These are phyloP conservation scores for Monosporascus sp. DNA, from an alignment of 2,329 filamentous ascomycete species.

Conservation along the genomic window DNA sequence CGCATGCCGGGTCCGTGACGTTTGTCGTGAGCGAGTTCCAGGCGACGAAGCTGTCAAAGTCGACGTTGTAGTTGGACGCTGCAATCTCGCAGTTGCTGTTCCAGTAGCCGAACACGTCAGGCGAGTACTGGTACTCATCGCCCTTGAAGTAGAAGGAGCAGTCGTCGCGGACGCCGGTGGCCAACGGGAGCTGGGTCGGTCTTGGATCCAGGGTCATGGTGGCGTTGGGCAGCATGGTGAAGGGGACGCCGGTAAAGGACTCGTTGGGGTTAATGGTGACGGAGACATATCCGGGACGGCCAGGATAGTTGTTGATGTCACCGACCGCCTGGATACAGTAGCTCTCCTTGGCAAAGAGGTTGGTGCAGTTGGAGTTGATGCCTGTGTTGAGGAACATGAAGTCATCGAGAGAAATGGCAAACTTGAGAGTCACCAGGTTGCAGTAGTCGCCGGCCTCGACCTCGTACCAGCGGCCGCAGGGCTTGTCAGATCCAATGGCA, in stretches of 20 bases:
- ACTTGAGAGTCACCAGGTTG: slow-evolving; percentile 24
- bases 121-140: slow-evolving; percentile 9
- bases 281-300: slow-evolving; percentile 1
- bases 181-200: slow-evolving; percentile 8
- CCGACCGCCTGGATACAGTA: slow-evolving; percentile 31
- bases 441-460: slow-evolving; percentile 29
- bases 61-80: not conserved
- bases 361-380: slow-evolving; percentile 29
- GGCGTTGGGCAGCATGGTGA: slow-evolving; percentile 1
- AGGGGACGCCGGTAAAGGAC: slow-evolving; percentile 1
- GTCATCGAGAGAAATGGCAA: slow-evolving; percentile 25
- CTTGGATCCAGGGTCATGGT: not conserved
- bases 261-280: slow-evolving; percentile 4
- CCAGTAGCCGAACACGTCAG: slow-evolving; percentile 4
- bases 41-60: not conserved
- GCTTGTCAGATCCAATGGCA: slow-evolving; percentile 14
- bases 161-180: slow-evolving; percentile 16
- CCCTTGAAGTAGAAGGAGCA: slow-evolving; percentile 17
- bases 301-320: slow-evolving; percentile 15
- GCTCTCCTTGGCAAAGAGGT: slow-evolving; percentile 22
- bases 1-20: not conserved
- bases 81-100: slow-evolving; percentile 5
- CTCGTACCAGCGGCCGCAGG: slow-evolving; percentile 27
- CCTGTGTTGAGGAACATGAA: slow-evolving; percentile 29
- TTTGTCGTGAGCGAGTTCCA: slow-evolving; percentile 2